Percentiles rank a stretch among this genome's conserved stretches.
phyloP scores from a whole-genome alignment of 2,329 filamentous ascomycete genomes.

The Samsoniella hepiali region DNA sequence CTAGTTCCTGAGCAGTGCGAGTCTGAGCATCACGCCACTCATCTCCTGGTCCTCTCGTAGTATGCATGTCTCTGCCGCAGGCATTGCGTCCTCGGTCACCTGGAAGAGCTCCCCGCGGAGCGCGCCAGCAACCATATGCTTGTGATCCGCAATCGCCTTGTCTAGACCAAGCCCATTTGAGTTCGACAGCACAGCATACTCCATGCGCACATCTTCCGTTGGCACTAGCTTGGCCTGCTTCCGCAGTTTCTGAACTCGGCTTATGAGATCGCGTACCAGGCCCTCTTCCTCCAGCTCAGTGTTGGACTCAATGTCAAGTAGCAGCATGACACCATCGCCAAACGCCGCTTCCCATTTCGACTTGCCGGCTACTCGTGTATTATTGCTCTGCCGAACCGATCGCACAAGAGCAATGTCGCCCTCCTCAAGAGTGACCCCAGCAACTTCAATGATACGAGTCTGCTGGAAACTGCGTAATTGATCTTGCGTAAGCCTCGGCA shows the following conservation, averaged over 20 bases:
- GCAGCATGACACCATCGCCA: conserved; percentile 60
- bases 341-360: conserved; percentile 26
- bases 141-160: conserved; percentile 58
- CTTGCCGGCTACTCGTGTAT: neutral
- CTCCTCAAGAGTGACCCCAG: neutral
- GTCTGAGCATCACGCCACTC: conserved; percentile 7
- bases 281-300: conserved; percentile 79
- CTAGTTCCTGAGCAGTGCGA: conserved; percentile 2
- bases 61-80: conserved; percentile 1
- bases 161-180: conserved; percentile 64
- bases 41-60: conserved; percentile 10
- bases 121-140: conserved; percentile 64
- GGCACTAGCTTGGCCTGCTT: conserved; percentile 83
- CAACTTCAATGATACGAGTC: neutral
- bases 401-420: conserved; percentile 1
- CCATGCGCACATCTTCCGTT: conserved; percentile 87
- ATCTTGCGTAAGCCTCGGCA: conserved; percentile 65
- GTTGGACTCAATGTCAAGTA: conserved; percentile 72
- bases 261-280: conserved; percentile 79
- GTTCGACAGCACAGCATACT: conserved; percentile 75
- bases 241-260: conserved; percentile 78
- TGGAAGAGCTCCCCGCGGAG: conserved; percentile 65
- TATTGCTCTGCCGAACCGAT: conserved; percentile 2
- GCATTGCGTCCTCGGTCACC: neutral
- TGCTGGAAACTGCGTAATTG: conserved; percentile 70